phyloP scores from a whole-genome alignment of 208 protist species.

The Leishmania major region DNA sequence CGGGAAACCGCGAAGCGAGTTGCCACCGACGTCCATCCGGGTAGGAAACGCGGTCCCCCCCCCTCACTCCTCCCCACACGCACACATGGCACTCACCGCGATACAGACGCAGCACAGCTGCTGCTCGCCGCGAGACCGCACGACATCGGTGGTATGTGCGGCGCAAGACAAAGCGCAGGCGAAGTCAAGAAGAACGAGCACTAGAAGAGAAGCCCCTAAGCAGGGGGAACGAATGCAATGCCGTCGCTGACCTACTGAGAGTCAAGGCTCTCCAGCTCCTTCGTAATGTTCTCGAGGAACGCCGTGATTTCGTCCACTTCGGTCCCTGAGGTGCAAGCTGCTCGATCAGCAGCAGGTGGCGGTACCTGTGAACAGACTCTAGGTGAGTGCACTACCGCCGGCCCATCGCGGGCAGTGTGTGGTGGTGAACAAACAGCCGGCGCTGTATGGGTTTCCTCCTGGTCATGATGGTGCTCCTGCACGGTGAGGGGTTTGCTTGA shows the following conservation, averaged over 20 bases:
- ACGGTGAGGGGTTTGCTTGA: constrained; percentile 36
- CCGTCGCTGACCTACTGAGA: neutral
- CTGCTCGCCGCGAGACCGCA: neutral
- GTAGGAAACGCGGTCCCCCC: neutral
- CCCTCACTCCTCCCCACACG: neutral
- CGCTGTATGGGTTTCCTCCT: neutral
- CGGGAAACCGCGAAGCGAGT: neutral
- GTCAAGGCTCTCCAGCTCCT: constrained; percentile 71
- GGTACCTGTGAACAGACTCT: neutral
- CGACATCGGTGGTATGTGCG: neutral
- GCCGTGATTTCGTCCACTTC: constrained; percentile 43
- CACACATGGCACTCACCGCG: neutral
- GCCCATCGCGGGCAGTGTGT: neutral
- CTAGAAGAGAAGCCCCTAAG: constrained; percentile 5
- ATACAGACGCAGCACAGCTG: neutral
- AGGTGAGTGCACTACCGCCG: constrained; percentile 15
- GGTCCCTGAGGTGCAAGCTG: neutral
- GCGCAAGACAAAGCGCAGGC: neutral
- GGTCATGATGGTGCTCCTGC: neutral
- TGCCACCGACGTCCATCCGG: neutral
- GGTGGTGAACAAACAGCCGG: neutral
- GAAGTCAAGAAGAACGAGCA: constrained; percentile 6
- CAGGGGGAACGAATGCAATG: no score
- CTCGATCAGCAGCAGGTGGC: neutral
- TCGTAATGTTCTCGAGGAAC: constrained; percentile 81